Base-by-base conservation (phyloP, 2,329 filamentous ascomycete genomes). In the Penicillium olsonii region DNA sequence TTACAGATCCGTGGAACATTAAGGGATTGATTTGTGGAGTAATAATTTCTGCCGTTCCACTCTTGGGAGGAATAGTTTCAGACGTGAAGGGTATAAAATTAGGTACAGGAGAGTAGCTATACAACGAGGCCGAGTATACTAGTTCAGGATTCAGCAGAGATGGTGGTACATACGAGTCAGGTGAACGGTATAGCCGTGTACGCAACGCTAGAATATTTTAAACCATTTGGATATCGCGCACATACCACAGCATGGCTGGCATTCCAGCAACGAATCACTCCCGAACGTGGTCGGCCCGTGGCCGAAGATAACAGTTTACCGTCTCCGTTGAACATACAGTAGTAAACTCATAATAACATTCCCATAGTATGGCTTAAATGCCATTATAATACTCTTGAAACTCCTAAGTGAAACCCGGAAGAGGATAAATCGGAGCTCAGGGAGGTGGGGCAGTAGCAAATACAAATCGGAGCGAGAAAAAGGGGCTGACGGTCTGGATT, bases 371-470 rank as follows among this genome's bases (percentile, higher is more conserved):
- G n/a, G n/a, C n/a, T n/a, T n/a, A n/a, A n/a, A n/a, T n/a, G n/a
- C n/a, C n/a, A n/a, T n/a, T n/a, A 35, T 18, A 15, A 17, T 18
- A 18, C 2, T 35, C n/a, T n/a, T n/a, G n/a, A n/a, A 15, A 34
- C 14, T 5, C 12, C n/a, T 34, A 18, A 18, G 24, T 33, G 27
- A 46, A 34, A 41, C 15, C 15, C 18, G 40, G 20, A 34, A 38
- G 18, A 45, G 38, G 45, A 35, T 27, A 7, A 34, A 41, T 27
- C 37, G 37, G 44, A 46, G 44, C 37, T 47, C 34, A 17, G 19
- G 7, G 3, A 26, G 37, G 29, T 35, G 45, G 45, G 45, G 37
- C 31, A 18, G 33, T 35, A 35, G 15, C 17, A 35, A 35, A 35
- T 35, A 35, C 33, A 18, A 35, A 35, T 18, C 10, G n/a, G 33